Base-by-base conservation (phyloP, 352 stramenopile species). In the Globisporangium uncinulatum region DNA sequence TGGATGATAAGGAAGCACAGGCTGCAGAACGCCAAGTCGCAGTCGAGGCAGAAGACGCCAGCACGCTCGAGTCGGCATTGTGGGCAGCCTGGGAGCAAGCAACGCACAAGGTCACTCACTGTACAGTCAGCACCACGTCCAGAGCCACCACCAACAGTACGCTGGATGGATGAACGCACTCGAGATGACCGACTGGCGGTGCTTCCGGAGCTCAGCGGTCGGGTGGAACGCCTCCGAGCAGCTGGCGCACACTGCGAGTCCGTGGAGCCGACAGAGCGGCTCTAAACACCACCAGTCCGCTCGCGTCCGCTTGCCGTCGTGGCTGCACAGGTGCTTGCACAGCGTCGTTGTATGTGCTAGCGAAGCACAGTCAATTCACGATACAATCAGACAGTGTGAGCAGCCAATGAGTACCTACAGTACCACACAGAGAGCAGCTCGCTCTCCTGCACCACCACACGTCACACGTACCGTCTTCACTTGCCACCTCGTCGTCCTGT, bases 1-100 rank as follows among this genome's bases (percentile, higher is more conserved):
- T 92, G 82, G 50, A 86, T 77, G 5, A 47, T 57, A 1, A 64
- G 37, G 39, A 77, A 83, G 34, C 82, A 92, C n/a, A 56, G 47
- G 0, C 24, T 42, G 51, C 82, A 92, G 54, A 92, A 89, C n/a
- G 66, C 71, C 51, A 89, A 50, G 21, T 89, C 71, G 44, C 82
- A 92, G 24, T 83, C 63, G 6, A 65, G 44, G 60, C 82, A 92
- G 69, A 70, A 89, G 54, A 71, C 76, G 0, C 54, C 49, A 4
- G 83, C 59, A 15, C 21, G 69, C 3, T 76, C 62, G n/a, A 74
- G 6, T 34, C 83, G 75, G 34, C 82, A 92, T 21, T 84, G 77
- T 17, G 65, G 76, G 59, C 82, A 92, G n/a, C 63, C 78, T 91
- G n/a, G 9, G 36, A 11, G 63, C 14, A 32, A 47, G 20, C 20